Percentiles rank a stretch among this genome's conserved stretches.
Conservation (phyloP, 1,284 basidiomycete genomes). For the Stygiomarasmius scandens region DNA sequence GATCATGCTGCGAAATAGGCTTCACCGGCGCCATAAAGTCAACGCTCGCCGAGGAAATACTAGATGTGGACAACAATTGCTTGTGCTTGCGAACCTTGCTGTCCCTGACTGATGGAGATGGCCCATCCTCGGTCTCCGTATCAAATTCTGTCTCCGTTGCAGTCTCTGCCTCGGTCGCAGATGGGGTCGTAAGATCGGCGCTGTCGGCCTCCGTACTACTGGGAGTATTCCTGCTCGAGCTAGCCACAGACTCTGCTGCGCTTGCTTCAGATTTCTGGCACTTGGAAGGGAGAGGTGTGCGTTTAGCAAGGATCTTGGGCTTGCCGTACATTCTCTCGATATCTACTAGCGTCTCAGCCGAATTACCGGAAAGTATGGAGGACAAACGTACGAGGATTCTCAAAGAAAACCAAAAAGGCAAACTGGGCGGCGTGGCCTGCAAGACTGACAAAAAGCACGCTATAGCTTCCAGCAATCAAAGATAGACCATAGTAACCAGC, state of each 20-base stretch:
- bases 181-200: slow-evolving; percentile 54
- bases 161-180: slow-evolving; percentile 73
- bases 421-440: slow-evolving; percentile 95
- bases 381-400: slow-evolving; percentile 84
- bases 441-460: slow-evolving; percentile 91
- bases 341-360: slow-evolving; percentile 35
- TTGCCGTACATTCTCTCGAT: slow-evolving; percentile 92
- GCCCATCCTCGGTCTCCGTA: slow-evolving; percentile 58
- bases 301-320: slow-evolving; percentile 82
- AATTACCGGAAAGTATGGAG: neutral
- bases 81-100: slow-evolving; percentile 31
- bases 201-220: slow-evolving; percentile 20
- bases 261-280: slow-evolving; percentile 9
- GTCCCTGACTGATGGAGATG: slow-evolving; percentile 4
- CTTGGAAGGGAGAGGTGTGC: slow-evolving; percentile 60
- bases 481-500: slow-evolving; percentile 97
- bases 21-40: slow-evolving; percentile 26
- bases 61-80: slow-evolving; percentile 32
- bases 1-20: slow-evolving; percentile 78
- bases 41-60: slow-evolving; percentile 26
- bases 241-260: slow-evolving; percentile 21
- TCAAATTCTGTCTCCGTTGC: slow-evolving; percentile 69
- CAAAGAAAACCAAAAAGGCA: slow-evolving; percentile 94
- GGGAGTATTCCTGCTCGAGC: slow-evolving; percentile 12
- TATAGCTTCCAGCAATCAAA: slow-evolving; percentile 85